Conservation (phyloP, 176 grass and related monocot species). For the Tillandsia fasciculata region DNA sequence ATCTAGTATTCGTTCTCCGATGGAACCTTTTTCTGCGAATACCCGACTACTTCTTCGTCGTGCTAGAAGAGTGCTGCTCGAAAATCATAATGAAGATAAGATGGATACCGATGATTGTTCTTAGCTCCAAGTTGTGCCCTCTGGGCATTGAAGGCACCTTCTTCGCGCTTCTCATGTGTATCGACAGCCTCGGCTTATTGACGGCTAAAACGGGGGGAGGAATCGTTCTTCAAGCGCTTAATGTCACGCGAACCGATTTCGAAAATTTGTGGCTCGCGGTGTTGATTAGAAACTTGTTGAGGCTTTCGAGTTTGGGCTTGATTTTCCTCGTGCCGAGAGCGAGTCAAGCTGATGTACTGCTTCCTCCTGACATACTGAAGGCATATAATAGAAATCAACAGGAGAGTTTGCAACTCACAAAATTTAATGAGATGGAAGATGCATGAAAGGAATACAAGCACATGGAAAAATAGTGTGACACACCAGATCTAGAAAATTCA, state of each 20-base stretch:
- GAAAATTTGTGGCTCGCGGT: conserved; percentile 61
- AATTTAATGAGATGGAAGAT: conserved; percentile 14
- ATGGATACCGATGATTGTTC: conserved; percentile 83
- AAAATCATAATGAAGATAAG: conserved; percentile 44
- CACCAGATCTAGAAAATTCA: too few species aligned
- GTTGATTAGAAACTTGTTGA: conserved; percentile 52
- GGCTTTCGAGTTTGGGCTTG: conserved; percentile 41
- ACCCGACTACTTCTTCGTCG: conserved; percentile 58
- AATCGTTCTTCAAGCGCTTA: conserved; percentile 42
- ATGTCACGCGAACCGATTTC: conserved; percentile 61
- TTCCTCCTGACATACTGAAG: conserved; percentile 42
- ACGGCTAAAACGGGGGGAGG: conserved; percentile 51
- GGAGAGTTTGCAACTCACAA: conserved; percentile 51
- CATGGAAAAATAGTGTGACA: too few species aligned
- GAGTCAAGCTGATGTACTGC: conserved; percentile 40
- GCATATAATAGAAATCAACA: not conserved
- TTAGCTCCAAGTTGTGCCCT: conserved; percentile 69
- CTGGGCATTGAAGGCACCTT: conserved; percentile 75
- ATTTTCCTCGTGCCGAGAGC: conserved; percentile 54
- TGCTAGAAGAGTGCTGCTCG: conserved; percentile 56
- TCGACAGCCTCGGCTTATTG: conserved; percentile 62
- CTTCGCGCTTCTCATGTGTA: conserved; percentile 92
- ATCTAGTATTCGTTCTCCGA: conserved; percentile 79
- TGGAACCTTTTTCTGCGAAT: conserved; percentile 69
- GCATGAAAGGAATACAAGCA: too few species aligned